Conservation (phyloP, 441 rosid species). For the Bruguiera hainesii region DNA sequence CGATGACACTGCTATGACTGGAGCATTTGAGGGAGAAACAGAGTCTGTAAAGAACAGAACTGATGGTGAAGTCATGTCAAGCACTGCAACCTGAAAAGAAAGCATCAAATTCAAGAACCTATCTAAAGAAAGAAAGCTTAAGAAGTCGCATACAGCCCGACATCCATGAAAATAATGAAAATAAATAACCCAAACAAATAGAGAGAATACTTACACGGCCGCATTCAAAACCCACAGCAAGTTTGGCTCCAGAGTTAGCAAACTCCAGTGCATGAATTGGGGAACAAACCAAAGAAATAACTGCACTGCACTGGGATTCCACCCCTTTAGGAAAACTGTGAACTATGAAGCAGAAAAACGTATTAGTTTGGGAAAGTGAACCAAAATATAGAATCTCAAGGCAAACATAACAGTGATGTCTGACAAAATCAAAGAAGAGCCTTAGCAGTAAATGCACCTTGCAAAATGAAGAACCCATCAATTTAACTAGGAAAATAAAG, state of each 20-base stretch:
- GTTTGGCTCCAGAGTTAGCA: slow-evolving; percentile 44
- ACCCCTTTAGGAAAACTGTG: slow-evolving; percentile 39
- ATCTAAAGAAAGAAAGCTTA: slow-evolving; percentile 7
- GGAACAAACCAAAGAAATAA: slow-evolving; percentile 47
- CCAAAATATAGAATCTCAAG: neutral
- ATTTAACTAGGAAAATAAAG: neutral
- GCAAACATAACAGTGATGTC: slow-evolving; percentile 7
- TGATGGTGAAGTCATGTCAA: slow-evolving; percentile 49
- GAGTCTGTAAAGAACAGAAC: slow-evolving; percentile 44
- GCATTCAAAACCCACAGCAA: slow-evolving; percentile 55
- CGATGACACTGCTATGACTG: slow-evolving; percentile 49
- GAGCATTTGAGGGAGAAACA: slow-evolving; percentile 36
- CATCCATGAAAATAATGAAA: slow-evolving; percentile 8
- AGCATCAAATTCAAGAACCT: slow-evolving; percentile 23
- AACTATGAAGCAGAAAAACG: slow-evolving; percentile 34
- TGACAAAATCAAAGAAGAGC: neutral
- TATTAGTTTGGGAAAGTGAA: slow-evolving; percentile 21
- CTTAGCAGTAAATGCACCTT: slow-evolving; percentile 5
- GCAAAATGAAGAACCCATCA: slow-evolving; percentile 3
- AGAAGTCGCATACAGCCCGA: slow-evolving; percentile 9
- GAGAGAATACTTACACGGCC: slow-evolving; percentile 47
- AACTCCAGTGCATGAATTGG: slow-evolving; percentile 50
- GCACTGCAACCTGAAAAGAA: slow-evolving; percentile 53
- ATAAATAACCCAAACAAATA: slow-evolving; percentile 7
- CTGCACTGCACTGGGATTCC: slow-evolving; percentile 42